Percentiles rank a stretch among this genome's conserved stretches.
These are phyloP conservation scores for Chaetoceros tenuissimus DNA, from an alignment of 108 stramenopile species.

Conservation along the genomic window DNA sequence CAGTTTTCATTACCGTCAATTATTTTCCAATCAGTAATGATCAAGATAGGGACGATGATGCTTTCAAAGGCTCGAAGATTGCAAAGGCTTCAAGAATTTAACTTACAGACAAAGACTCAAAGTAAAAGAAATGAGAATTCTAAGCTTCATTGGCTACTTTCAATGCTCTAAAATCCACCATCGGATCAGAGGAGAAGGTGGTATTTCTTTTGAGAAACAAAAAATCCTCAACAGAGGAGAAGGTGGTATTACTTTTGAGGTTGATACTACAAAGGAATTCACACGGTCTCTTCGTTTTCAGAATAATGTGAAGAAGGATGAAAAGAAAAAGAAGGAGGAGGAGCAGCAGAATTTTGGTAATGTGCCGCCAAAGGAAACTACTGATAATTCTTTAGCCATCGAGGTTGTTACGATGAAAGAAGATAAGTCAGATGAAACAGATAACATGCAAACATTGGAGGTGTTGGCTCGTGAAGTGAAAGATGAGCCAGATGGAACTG, in stretches of 20 bases:
- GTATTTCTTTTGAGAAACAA: too few relatives aligned
- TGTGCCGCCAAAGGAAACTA: not conserved
- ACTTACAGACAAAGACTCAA: slow-evolving; percentile 6
- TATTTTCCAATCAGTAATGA: too few relatives aligned
- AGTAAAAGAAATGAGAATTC: not conserved
- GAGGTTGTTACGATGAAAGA: slow-evolving; percentile 8
- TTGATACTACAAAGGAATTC: slow-evolving; percentile 80
- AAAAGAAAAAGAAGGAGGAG: slow-evolving; percentile 1
- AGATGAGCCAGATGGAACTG: slow-evolving; percentile 24
- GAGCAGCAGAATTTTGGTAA: not conserved
- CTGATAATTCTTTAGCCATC: slow-evolving; percentile 2
- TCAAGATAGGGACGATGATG: slow-evolving; percentile 71
- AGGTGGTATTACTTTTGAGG: slow-evolving; percentile 54
- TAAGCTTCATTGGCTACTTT: slow-evolving; percentile 60
- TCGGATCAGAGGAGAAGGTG: slow-evolving; percentile 15
- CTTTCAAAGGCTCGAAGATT: slow-evolving; percentile 84
- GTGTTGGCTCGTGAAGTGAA: slow-evolving; percentile 64
- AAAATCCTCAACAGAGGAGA: not conserved
- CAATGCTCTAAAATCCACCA: slow-evolving; percentile 37
- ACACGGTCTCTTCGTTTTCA: slow-evolving; percentile 68
- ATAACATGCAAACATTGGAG: slow-evolving; percentile 42
- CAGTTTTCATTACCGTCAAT: too few relatives aligned
- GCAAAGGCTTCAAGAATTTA: slow-evolving; percentile 57
- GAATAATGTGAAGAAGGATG: not conserved
- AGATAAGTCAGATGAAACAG: slow-evolving; percentile 19